phyloP scores from a whole-genome alignment of 306 rosid genomes.

The Canavalia ensiformis region DNA sequence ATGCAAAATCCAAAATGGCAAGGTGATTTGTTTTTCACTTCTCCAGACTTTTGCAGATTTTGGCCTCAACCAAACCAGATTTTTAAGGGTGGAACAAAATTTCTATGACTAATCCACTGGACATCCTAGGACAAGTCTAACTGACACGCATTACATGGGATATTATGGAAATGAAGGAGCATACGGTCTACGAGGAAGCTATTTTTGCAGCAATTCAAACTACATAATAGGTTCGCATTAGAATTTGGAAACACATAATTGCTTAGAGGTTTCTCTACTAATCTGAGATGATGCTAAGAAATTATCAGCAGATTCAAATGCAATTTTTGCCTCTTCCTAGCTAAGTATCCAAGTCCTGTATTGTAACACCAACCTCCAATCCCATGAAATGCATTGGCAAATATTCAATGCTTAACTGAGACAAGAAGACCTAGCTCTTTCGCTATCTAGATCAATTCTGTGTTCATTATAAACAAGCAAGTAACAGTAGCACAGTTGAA shows the following conservation, averaged over 20 bases:
- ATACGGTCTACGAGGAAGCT: not conserved
- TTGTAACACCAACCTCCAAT: not conserved
- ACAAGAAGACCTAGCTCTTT: not conserved
- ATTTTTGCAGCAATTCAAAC: constrained; percentile 18
- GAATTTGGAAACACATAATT: not conserved
- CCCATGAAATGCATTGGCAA: not conserved
- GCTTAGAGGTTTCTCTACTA: constrained; percentile 14
- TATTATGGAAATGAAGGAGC: not conserved
- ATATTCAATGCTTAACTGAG: not conserved
- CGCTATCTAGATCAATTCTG: not conserved
- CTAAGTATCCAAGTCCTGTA: constrained; percentile 9
- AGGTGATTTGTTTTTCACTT: not conserved
- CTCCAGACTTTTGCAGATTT: not conserved
- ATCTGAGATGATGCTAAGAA: not conserved
- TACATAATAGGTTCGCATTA: not conserved
- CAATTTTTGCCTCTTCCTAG: constrained; percentile 9
- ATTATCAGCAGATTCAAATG: not conserved
- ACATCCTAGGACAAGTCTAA: not conserved
- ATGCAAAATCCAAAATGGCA: not conserved
- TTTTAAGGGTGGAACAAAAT: not conserved
- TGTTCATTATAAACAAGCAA: not conserved
- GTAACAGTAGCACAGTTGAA: not conserved
- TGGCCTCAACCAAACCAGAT: constrained; percentile 2
- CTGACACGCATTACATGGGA: not conserved
- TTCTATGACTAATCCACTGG: constrained; percentile 13